Conservation (phyloP, 495 filamentous ascomycete species). For the Penicillium pulvis region DNA sequence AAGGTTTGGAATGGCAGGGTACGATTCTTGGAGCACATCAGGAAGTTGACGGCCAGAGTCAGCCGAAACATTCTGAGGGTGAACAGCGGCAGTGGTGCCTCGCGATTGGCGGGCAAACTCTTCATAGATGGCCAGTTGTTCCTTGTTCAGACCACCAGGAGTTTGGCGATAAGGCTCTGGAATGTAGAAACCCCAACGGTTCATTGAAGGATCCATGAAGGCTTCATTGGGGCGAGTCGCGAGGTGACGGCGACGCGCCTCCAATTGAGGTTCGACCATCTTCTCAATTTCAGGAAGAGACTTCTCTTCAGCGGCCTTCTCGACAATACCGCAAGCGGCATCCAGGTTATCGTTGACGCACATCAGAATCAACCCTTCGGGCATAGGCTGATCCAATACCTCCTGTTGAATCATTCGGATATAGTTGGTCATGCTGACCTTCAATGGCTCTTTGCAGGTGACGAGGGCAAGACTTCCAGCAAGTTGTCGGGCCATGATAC, state of each 20-base stretch:
- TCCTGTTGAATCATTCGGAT: constrained; percentile 75
- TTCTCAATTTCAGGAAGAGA: constrained; percentile 93
- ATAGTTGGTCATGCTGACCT: constrained; percentile 95
- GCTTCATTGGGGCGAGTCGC: constrained; percentile 72
- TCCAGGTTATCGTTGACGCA: constrained; percentile 98
- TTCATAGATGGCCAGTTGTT: constrained; percentile 94
- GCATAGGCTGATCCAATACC: constrained; percentile 72
- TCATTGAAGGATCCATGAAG: constrained; percentile 78
- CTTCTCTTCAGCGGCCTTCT: constrained; percentile 90
- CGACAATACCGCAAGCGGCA: constrained; percentile 85
- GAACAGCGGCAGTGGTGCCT: constrained; percentile 50
- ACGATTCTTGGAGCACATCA: constrained; percentile 84
- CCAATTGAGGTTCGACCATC: constrained; percentile 75
- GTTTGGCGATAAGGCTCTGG: constrained; percentile 85
- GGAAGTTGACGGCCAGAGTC: constrained; percentile 62
- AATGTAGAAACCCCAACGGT: constrained; percentile 84
- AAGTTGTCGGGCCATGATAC: constrained; percentile 88
- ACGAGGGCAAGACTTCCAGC: constrained; percentile 91
- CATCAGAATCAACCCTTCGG: constrained; percentile 90
- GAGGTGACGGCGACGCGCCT: constrained; percentile 71
- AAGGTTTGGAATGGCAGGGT: constrained; percentile 71
- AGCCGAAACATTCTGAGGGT: constrained; percentile 57
- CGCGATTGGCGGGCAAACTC: constrained; percentile 87
- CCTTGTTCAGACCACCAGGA: constrained; percentile 78
- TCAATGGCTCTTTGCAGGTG: constrained; percentile 95